Evolutionary conservation across 164 flowering plant genomes (phyloP), one percentile per base, ranked within the genome.

Genomic region (Sedum album): DNA sequence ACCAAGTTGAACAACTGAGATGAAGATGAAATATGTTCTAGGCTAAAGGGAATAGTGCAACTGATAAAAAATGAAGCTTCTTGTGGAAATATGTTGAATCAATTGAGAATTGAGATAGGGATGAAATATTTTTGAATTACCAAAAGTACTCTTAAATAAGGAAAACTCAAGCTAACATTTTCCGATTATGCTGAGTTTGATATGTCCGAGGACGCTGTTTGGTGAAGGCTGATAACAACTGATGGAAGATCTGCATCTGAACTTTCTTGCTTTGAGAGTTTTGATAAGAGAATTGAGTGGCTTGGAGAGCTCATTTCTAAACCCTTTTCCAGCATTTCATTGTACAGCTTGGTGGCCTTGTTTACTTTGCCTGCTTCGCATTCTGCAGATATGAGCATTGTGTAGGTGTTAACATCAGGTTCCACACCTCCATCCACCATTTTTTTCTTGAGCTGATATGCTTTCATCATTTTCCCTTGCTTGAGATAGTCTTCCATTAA

Each of bases 331-430:
- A 66, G 67, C 88, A 92, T 86, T 69, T 84, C 89, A 64, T 68
- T 65, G 60, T 85, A 92, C 60, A 92, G 68, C 60, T 69, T 73
- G 61, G 82, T 13, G 5, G 91, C 96, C 42, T 77, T 65, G 57
- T 86, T 88, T n/a, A 86, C 75, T 68, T 84, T 83, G 33, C 88
- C 89, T 63, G 2, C 61, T 21, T 83, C 70, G 71, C 88, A 82
- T 73, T 88, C 82, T 35, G 91, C 94, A 69, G 84, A 91, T 28
- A 88, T 76, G 48, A 88, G 82, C 17, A 88, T 78, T 6, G 92
- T 80, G 72, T 81, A 90, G 7, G 94, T 88, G 55, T 81, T 86
- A 20, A 78, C 75, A 76, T 92, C 96, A 1, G 87, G 80, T 69
- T 31, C 30, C 62, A 83, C 1, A 6, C 86, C 87, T 33, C 71